Percentiles rank a stretch among this genome's conserved stretches.
Conservation (phyloP, 306 rosid genomes). For the Cicer chorassanicum region DNA sequence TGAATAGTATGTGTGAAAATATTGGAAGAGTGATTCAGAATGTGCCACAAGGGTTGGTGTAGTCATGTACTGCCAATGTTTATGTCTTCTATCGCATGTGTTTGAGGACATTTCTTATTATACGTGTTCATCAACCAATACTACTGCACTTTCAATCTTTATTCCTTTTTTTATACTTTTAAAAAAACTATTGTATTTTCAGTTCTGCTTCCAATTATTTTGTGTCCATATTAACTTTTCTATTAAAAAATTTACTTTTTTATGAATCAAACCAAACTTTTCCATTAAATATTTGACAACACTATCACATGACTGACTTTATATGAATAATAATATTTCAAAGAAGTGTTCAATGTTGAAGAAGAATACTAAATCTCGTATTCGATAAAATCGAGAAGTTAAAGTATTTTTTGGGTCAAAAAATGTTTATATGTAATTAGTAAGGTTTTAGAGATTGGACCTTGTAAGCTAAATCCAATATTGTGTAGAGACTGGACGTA, state of each 20-base stretch:
- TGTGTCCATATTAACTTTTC: too few relatives aligned
- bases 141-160: conserved; percentile 3
- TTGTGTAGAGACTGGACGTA: too few relatives aligned
- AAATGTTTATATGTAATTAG: too few relatives aligned
- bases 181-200: too few relatives aligned
- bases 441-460: too few relatives aligned
- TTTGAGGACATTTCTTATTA: background rate
- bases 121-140: background rate
- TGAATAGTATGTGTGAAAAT: background rate
- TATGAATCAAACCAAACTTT: background rate
- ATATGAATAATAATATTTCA: background rate
- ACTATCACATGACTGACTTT: background rate
- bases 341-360: background rate
- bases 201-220: too few relatives aligned
- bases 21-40: conserved; percentile 4
- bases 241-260: too few relatives aligned
- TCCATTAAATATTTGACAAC: background rate
- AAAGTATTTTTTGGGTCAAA: background rate
- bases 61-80: background rate
- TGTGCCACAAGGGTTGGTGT: background rate
- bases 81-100: background rate
- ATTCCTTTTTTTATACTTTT: background rate
- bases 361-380: too few relatives aligned
- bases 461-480: too few relatives aligned
- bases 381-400: background rate